A percentile compares a stretch with the other conserved stretches of the same genome.
Evolutionary conservation across 1,284 basidiomycete species (phyloP).

Genomic region (Sporisorium scitamineum): DNA sequence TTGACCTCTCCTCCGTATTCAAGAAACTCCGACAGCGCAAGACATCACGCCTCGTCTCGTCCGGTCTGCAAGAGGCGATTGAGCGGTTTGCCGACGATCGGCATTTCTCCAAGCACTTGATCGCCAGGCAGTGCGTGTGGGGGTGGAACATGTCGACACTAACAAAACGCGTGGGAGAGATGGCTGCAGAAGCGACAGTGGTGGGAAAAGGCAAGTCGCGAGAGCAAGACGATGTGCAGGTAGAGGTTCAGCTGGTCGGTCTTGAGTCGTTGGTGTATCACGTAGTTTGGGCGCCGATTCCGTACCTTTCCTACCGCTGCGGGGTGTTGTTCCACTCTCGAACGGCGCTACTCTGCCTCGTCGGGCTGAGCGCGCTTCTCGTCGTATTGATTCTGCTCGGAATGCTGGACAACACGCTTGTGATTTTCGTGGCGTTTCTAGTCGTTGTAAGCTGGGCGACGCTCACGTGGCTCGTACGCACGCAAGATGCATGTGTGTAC

Average conservation of each 20-base stretch:
- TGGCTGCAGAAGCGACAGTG: background rate
- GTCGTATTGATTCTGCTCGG: background rate
- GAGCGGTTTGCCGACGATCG: constrained; percentile 42
- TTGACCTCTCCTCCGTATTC: constrained; percentile 31
- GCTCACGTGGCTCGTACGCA: constrained; percentile 19
- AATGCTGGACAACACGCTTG: constrained; percentile 80
- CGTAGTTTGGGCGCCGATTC: constrained; percentile 34
- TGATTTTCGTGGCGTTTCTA: constrained; percentile 80
- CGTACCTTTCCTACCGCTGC: background rate
- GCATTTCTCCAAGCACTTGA: constrained; percentile 33
- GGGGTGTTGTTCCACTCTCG: constrained; percentile 6
- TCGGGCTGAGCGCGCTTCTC: background rate
- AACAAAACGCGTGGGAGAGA: background rate
- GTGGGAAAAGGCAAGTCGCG: constrained; percentile 15
- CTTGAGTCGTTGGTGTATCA: constrained; percentile 20
- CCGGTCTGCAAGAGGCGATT: constrained; percentile 30
- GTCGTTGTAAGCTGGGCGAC: constrained; percentile 76
- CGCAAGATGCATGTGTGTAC: constrained; percentile 19
- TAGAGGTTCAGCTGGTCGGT: constrained; percentile 22
- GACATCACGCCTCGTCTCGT: constrained; percentile 13
- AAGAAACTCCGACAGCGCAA: constrained; percentile 4
- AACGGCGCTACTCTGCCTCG: constrained; percentile 2
- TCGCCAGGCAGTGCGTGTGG: constrained; percentile 21
- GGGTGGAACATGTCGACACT: constrained; percentile 31
- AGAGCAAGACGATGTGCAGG: background rate